Evolutionary conservation across 306 rosid species (phyloP), one percentile per base, ranked within the genome.

Genomic region (Castanea crenata): DNA sequence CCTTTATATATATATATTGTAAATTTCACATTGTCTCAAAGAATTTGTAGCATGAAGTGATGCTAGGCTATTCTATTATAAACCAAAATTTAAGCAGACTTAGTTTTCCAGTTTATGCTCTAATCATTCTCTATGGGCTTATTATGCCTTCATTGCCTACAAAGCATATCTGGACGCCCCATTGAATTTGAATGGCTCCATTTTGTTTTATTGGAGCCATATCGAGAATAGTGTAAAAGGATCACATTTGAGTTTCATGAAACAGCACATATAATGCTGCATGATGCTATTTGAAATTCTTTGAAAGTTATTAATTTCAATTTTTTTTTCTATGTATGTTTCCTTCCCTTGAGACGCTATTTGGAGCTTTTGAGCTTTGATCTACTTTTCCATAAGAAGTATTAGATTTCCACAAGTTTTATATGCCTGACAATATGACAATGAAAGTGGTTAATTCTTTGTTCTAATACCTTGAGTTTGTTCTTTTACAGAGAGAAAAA

Each of bases 401-500:
- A 16, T 25, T 27, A 19, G 51, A 31, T 29, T 29, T 38, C 51
- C 69, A 21, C 41, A 2, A 19, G 5, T 34, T 34, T 67, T 32
- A 23, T 25, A 64, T 64, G 18, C 5, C 46, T 64, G 41, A 64
- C 46, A 64, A 31, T 64, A 31, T 31, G 72, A 18, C 72, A 9
- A 67, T n/a, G 52, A 67, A 67, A 67, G 52, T 15, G 38, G 27
- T 46, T 35, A 19, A n/a, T 10, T 19, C 20, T 34, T 35, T 14
- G 52, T 52, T 9, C 72, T 67, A 34, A 67, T 35, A 9, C 54
- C 44, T 21, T 20, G 20, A 55, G 56, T 25, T 74, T 55, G 51
- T 78, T 49, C 46, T 72, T 73, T 16, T 76, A 8, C 86, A 93
- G 99, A 91, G 93, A 85, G 88, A 87, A 79, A 73, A 88, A 71